These are phyloP conservation scores for Taphrina flavorubra DNA, from an alignment of 1,139 yeast species.

Conservation along the genomic window DNA sequence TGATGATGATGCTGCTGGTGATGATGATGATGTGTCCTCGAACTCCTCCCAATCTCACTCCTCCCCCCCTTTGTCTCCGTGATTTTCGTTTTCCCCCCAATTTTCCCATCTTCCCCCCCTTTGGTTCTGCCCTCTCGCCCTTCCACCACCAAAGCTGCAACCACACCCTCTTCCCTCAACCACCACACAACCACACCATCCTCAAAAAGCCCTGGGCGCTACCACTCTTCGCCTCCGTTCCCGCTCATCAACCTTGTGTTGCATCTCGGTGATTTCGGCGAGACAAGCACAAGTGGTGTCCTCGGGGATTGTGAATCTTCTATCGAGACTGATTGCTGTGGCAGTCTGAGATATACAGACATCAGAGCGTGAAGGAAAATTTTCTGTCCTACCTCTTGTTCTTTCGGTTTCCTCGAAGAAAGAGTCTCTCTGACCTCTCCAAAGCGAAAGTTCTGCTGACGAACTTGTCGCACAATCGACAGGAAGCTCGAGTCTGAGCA, in stretches of 20 bases:
- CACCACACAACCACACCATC: conserved; percentile 23
- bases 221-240: conserved; percentile 10
- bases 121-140: background rate
- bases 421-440: background rate
- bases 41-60: conserved; percentile 10
- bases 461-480: conserved; percentile 4
- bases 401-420: background rate
- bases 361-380: too few relatives aligned
- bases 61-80: background rate
- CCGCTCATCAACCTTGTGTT: conserved; percentile 7
- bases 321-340: background rate
- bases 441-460: conserved; percentile 11
- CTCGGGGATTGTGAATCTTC: background rate
- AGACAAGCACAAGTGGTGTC: background rate
- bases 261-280: background rate
- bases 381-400: too few relatives aligned
- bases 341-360: too few relatives aligned
- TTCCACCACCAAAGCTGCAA: conserved; percentile 12
- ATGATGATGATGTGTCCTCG: too few relatives aligned
- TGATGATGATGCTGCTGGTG: background rate
- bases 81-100: conserved; percentile 4
- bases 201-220: conserved; percentile 27
- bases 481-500: conserved; percentile 19
- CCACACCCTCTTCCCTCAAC: conserved; percentile 13
- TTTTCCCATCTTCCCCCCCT: background rate